Evolutionary conservation across 352 stramenopile genomes (phyloP), one percentile per base, ranked within the genome.

Genomic region (Globisporangium perplexum): DNA sequence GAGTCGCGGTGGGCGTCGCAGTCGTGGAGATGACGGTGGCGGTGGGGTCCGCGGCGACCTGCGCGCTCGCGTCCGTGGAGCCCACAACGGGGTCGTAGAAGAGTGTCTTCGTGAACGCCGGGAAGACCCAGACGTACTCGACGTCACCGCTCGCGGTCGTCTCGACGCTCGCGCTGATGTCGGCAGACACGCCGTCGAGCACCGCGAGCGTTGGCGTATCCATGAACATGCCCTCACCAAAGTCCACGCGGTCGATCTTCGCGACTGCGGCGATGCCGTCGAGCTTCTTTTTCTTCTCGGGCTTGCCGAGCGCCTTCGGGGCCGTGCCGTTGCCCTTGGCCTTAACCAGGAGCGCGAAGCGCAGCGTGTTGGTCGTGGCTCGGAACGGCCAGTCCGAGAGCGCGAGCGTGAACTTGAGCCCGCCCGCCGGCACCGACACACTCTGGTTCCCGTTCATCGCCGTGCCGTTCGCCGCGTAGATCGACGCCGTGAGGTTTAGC

Each of bases 51-150:
- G 39, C 45, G 14, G 30, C 8, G 4, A 30, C 23, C 5, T 57
- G 30, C 10, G 44, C 42, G 23, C 43, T 52, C 22, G 17, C 47
- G 30, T 55, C 47, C 8, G 55, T 51, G 35, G 55, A 60, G 15
- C 70, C 68, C n/a, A 74, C 53, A 8, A 84, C 73, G 3, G 73
- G 73, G 43, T 84, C 73, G 64, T 84, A 84, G 60, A 72, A 69
- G 15, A 84, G 48, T n/a, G 44, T 69, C 8, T 55, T 50, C 1
- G 14, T 56, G 49, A 76, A 84, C 14, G 30, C 47, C 41, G 73
- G 64, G 54, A 84, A 79, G 20, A 68, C 55, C 71, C 68, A 81
- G 22, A 70, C 45, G 39, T 71, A 74, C 39, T 72, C 55, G 1
- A 56, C 52, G 12, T 45, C 54, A 3, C 24, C 44, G 22, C 33